Conservation (phyloP, 169 alveolate genomes). For the Neospora caninum region DNA sequence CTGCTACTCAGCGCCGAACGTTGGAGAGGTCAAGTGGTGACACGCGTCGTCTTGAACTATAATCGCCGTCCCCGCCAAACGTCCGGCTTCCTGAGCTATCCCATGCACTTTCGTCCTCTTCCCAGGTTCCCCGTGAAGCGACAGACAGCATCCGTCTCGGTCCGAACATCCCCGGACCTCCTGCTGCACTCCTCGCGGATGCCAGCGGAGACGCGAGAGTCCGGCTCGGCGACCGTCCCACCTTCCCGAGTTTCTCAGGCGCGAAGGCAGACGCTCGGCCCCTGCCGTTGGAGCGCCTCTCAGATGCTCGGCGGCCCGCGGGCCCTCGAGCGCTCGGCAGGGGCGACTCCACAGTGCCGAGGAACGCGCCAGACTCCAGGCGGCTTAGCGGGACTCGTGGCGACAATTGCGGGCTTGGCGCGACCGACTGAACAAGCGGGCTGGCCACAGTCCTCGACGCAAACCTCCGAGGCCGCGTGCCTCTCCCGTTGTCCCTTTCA, state of each 20-base stretch:
- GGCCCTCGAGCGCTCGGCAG: not conserved
- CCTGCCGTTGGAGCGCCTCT: not conserved
- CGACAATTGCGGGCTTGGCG: not conserved
- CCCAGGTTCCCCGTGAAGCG: not conserved
- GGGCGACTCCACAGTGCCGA: slow-evolving; percentile 1
- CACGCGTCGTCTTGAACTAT: not conserved
- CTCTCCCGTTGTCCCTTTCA: not conserved
- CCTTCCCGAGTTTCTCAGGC: not conserved
- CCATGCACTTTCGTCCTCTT: not conserved
- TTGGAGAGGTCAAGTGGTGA: not conserved
- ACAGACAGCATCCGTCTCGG: slow-evolving; percentile 16
- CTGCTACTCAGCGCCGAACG: not conserved
- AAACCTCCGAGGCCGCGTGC: not conserved
- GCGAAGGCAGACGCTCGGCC: not conserved
- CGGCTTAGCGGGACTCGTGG: not conserved
- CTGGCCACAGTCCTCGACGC: not conserved
- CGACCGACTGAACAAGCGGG: slow-evolving; percentile 17
- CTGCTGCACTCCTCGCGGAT: not conserved
- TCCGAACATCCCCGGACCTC: not conserved
- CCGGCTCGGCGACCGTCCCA: slow-evolving; percentile 1
- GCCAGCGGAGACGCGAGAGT: slow-evolving; percentile 23
- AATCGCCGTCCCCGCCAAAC: not conserved
- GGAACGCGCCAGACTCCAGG: not conserved
- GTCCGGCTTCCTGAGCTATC: not conserved
- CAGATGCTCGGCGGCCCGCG: not conserved